Percentiles rank a stretch among this genome's conserved stretches.
Evolutionary conservation across 257 asterid species (phyloP).

Genomic region (Przewalskia tangutica): DNA sequence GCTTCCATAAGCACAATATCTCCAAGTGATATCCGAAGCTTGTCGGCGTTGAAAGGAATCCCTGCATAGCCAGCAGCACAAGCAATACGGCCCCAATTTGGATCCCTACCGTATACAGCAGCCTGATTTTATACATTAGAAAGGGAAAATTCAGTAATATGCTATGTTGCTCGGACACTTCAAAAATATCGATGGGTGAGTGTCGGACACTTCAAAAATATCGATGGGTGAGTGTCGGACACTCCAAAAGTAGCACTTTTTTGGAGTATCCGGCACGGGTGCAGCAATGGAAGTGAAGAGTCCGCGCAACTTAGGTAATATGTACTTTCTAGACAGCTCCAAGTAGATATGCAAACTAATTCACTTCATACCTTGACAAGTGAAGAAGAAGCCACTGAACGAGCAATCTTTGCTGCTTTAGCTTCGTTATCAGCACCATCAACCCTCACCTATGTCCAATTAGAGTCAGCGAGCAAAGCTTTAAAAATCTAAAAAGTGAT

Average conservation of each 20-base stretch:
- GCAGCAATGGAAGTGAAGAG: no score
- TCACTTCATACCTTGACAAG: constrained; percentile 56
- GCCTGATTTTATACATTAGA: constrained; percentile 33
- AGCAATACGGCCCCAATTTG: constrained; percentile 98
- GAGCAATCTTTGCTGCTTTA: constrained; percentile 85
- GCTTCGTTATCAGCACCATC: constrained; percentile 73
- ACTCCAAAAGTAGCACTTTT: no score
- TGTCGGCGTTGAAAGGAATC: constrained; percentile 49
- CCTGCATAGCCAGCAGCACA: constrained; percentile 98
- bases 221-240: no score
- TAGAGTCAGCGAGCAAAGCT: not conserved
- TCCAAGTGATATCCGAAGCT: constrained; percentile 79
- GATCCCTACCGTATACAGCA: constrained; percentile 94
- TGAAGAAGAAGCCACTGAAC: constrained; percentile 94
- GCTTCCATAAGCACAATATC: constrained; percentile 67
- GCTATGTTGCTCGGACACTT: no score
- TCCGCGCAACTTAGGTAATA: not conserved
- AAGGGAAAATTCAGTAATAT: constrained; percentile 4
- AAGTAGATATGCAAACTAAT: not conserved
- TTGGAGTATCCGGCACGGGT: no score
- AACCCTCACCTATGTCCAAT: constrained; percentile 55
- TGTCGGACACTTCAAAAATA: no score
- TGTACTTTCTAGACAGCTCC: not conserved
- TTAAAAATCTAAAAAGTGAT: not conserved
- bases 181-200: no score